Evolutionary conservation across 768 basidiomycete species (phyloP).

Genomic region (Calocybe indica): DNA sequence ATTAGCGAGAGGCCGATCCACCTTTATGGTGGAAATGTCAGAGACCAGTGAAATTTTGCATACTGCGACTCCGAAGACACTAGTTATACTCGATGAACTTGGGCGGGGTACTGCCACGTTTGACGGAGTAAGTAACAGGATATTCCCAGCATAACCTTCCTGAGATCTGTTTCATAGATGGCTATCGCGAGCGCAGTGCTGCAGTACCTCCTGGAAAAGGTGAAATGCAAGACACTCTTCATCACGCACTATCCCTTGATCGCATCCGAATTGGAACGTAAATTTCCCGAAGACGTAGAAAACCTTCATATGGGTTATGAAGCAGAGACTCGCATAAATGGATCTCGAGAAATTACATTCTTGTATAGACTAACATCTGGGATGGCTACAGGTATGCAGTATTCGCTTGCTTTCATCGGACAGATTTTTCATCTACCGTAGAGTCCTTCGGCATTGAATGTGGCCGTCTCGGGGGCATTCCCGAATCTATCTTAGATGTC

Average conservation of each 20-base stretch:
- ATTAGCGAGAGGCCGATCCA: slow-evolving; percentile 79
- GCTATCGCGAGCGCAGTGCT: slow-evolving; percentile 82
- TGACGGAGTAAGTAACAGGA: slow-evolving; percentile 57
- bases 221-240: slow-evolving; percentile 74
- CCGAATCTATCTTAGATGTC: slow-evolving; percentile 56
- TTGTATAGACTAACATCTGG: slow-evolving; percentile 73
- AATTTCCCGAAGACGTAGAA: slow-evolving; percentile 54
- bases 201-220: slow-evolving; percentile 55
- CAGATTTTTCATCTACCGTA: slow-evolving; percentile 7
- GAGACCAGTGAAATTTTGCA: slow-evolving; percentile 89
- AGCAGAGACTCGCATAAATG: slow-evolving; percentile 62
- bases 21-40: slow-evolving; percentile 96
- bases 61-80: slow-evolving; percentile 63
- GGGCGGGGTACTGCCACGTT: slow-evolving; percentile 90
- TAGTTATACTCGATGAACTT: slow-evolving; percentile 88
- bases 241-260: slow-evolving; percentile 94
- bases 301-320: slow-evolving; percentile 88
- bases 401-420: neutral
- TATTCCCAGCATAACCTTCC: neutral
- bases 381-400: slow-evolving; percentile 47
- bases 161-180: slow-evolving; percentile 43
- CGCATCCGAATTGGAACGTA: slow-evolving; percentile 57
- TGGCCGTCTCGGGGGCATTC: slow-evolving; percentile 80
- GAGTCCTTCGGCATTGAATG: slow-evolving; percentile 94
- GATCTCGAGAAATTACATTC: slow-evolving; percentile 79